Conservation (phyloP, 805 yeast species). For the Pichia cephalocereana region DNA sequence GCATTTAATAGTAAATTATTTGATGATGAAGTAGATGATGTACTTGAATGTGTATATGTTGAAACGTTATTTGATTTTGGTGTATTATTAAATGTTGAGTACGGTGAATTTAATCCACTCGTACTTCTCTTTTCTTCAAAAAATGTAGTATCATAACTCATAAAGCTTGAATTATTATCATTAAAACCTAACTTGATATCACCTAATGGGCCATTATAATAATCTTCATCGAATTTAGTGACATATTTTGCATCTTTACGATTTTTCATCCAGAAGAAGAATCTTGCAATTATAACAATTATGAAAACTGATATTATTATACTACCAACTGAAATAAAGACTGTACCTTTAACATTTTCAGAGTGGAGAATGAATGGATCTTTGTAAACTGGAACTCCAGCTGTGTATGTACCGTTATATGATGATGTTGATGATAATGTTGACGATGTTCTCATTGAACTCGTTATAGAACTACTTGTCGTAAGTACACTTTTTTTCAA, state of each 20-base stretch:
- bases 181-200: slow-evolving; percentile 7
- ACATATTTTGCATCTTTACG: slow-evolving; percentile 14
- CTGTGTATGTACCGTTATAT: neutral
- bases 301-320: slow-evolving; percentile 20
- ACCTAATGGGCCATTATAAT: slow-evolving; percentile 13
- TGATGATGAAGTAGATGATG: slow-evolving; percentile 5
- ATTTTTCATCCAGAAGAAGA: slow-evolving; percentile 20
- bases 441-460: neutral
- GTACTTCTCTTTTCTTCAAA: slow-evolving; percentile 6
- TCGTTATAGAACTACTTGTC: neutral
- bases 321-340: slow-evolving; percentile 35
- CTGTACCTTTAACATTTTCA: slow-evolving; percentile 27
- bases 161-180: slow-evolving; percentile 1
- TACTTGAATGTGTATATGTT: slow-evolving; percentile 7
- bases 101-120: neutral
- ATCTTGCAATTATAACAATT: slow-evolving; percentile 15
- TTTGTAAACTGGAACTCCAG: slow-evolving; percentile 12
- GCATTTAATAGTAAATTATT: neutral
- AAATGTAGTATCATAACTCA: slow-evolving; percentile 10
- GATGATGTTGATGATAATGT: neutral
- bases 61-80: neutral
- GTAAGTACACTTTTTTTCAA: neutral
- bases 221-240: slow-evolving; percentile 7
- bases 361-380: slow-evolving; percentile 27
- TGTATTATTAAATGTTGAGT: too few species aligned